Evolutionary conservation across 805 yeast genomes (phyloP), one percentile per base, ranked within the genome.

Genomic region (Kregervanrija delftensis): DNA sequence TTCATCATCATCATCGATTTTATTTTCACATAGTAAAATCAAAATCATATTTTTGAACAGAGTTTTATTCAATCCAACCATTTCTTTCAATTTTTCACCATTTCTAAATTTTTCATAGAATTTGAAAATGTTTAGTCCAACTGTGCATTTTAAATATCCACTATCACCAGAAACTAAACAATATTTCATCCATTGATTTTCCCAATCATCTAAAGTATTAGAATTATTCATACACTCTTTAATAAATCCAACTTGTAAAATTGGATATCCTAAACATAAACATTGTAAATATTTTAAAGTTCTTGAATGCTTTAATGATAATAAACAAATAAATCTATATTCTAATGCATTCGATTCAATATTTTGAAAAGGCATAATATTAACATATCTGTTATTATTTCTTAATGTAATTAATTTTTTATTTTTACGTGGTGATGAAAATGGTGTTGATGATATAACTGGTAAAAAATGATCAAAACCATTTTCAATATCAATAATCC

Each of bases 221-320:
- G 48, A 43, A 30, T 46, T 37, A 1, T 56, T 50, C 2, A 76
- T 53, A 45, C 83, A 72, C 46, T 81, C 83, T 5, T 60, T 57
- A 3, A 87, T 65, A 51, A 74, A 88, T 8, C 63, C 57, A 45
- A 74, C 73, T 3, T 86, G 79, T 30, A 89, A 56, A 14, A 85
- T 73, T 2, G 97, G 97, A 96, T 96, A 88, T 2, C 91, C 90
- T 37, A 88, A 57, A 0, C 91, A 86, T 13, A 88, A 60, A 2
- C 83, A 79, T 55, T 86, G 93, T 9, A 89, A 59, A 58, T 83
- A 89, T 56, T 88, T 89, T 8, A 81, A 71, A 40, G 89, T 86
- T 33, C 96, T 66, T 14, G 76, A 69, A 45, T 74, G 72, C 30
- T 69, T 70, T 34, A 72, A 72, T 0, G 91, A 72, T 1, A 89